Evolutionary conservation across 306 rosid species (phyloP).

Genomic region (Cucurbita pepo): DNA sequence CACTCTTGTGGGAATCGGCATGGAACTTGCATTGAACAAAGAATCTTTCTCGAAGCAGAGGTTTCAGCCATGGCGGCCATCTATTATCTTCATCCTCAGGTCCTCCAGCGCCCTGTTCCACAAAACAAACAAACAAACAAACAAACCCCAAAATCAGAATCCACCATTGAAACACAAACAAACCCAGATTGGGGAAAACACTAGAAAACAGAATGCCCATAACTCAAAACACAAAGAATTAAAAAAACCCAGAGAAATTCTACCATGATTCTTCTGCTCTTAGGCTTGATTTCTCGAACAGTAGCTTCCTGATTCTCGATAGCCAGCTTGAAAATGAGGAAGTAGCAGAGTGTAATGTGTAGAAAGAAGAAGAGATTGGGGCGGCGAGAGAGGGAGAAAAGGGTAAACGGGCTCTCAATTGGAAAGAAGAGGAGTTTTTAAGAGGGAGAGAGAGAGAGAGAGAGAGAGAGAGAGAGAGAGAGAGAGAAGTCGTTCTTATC

Average conservation of each 20-base stretch:
- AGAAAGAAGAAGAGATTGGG: neutral
- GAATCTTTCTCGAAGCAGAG: conserved; percentile 64
- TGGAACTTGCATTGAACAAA: conserved; percentile 89
- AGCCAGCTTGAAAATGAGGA: conserved; percentile 44
- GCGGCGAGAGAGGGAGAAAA: conserved; percentile 17
- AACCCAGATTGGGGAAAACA: neutral
- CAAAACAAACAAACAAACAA: neutral
- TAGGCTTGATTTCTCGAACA: conserved; percentile 85
- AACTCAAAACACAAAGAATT: neutral
- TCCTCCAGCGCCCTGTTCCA: conserved; percentile 71
- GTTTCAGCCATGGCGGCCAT: conserved; percentile 99
- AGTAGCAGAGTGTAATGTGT: neutral
- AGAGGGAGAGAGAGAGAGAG: neutral
- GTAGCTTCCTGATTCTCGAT: conserved; percentile 62
- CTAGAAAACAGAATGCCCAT: neutral
- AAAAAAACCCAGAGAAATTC: neutral
- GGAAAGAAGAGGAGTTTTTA: conserved; percentile 34
- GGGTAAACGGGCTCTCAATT: conserved; percentile 44
- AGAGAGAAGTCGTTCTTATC: conserved; percentile 66
- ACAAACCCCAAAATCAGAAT: neutral
- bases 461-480: neutral
- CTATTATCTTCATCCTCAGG: conserved; percentile 72
- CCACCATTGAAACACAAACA: neutral
- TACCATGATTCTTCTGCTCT: conserved; percentile 89
- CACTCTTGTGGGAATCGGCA: conserved; percentile 88